Conservation (phyloP, 2,329 filamentous ascomycete genomes). For the Colletotrichum eleusines region DNA sequence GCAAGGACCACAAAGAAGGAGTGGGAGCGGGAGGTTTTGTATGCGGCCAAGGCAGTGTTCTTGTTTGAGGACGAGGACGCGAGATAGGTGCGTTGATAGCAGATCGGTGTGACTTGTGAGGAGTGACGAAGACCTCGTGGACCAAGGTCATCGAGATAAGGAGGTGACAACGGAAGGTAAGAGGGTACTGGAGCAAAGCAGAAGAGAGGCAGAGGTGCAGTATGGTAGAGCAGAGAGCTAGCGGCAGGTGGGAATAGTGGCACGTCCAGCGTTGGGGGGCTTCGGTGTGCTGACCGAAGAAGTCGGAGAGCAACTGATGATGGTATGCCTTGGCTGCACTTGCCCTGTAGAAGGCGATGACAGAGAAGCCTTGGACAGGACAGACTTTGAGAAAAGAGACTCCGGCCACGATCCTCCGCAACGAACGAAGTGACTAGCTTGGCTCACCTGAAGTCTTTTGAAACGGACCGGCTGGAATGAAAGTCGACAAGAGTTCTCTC, state of each 20-base stretch:
- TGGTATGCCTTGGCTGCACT: slow-evolving; percentile 34
- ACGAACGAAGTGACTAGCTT: slow-evolving; percentile 40
- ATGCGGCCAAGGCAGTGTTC: slow-evolving; percentile 4
- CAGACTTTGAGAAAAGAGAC: slow-evolving; percentile 20
- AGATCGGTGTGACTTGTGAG: background rate
- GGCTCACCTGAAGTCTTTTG: slow-evolving; percentile 37
- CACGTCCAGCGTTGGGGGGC: slow-evolving; percentile 18
- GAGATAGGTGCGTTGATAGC: slow-evolving; percentile 11
- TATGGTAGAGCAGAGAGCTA: slow-evolving; percentile 22
- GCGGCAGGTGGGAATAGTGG: slow-evolving; percentile 39
- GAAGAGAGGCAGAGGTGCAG: slow-evolving; percentile 28
- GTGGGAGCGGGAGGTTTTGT: background rate
- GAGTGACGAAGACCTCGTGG: slow-evolving; percentile 20
- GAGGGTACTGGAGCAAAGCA: slow-evolving; percentile 20
- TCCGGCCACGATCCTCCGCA: slow-evolving; percentile 37
- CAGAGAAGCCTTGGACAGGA: slow-evolving; percentile 27
- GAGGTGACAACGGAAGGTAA: slow-evolving; percentile 26
- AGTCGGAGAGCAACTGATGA: slow-evolving; percentile 10
- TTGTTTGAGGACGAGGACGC: slow-evolving; percentile 18
- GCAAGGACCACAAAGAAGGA: slow-evolving; percentile 17
- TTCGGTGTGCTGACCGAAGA: slow-evolving; percentile 26
- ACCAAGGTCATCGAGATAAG: slow-evolving; percentile 30
- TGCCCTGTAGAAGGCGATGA: slow-evolving; percentile 20
- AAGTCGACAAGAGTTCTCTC: slow-evolving; percentile 31
- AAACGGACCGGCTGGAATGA: slow-evolving; percentile 12